Evolutionary conservation across 2,329 filamentous ascomycete species (phyloP).

Genomic region (Cladosporium velox): DNA sequence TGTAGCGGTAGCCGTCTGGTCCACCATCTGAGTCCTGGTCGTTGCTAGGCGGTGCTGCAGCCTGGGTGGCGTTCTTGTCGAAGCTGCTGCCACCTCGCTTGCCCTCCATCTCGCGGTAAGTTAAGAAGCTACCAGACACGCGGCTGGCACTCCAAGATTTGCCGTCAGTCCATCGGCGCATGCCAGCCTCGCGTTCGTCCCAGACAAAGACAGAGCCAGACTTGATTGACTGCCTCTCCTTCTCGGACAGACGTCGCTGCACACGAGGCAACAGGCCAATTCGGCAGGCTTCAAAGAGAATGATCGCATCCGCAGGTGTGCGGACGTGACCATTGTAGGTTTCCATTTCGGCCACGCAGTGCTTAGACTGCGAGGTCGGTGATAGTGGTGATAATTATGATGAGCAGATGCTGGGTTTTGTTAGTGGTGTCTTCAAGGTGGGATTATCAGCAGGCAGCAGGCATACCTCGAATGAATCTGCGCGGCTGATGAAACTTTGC

Average conservation of each 20-base stretch:
- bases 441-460: not conserved
- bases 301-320: slow-evolving; percentile 94
- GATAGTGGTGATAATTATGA: not conserved
- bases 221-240: slow-evolving; percentile 92
- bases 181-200: slow-evolving; percentile 97
- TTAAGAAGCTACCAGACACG: slow-evolving; percentile 95
- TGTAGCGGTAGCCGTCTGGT: slow-evolving; percentile 89
- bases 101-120: slow-evolving; percentile 98
- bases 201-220: slow-evolving; percentile 99
- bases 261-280: slow-evolving; percentile 87
- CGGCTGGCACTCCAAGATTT: slow-evolving; percentile 99
- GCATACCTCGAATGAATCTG: slow-evolving; percentile 8
- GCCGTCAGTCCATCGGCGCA: slow-evolving; percentile 97
- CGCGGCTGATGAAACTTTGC: not conserved
- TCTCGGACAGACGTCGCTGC: slow-evolving; percentile 89
- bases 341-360: slow-evolving; percentile 65
- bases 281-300: slow-evolving; percentile 95
- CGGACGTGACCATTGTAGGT: slow-evolving; percentile 94
- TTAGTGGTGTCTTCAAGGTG: not conserved
- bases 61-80: slow-evolving; percentile 59
- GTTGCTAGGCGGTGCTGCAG: slow-evolving; percentile 75
- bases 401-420: not conserved
- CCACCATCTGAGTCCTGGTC: slow-evolving; percentile 77
- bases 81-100: slow-evolving; percentile 81
- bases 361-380: not conserved